A percentile compares a stretch with the other conserved stretches of the same genome.
phyloP scores from a whole-genome alignment of 768 basidiomycete species.

The Mycena amicta region DNA sequence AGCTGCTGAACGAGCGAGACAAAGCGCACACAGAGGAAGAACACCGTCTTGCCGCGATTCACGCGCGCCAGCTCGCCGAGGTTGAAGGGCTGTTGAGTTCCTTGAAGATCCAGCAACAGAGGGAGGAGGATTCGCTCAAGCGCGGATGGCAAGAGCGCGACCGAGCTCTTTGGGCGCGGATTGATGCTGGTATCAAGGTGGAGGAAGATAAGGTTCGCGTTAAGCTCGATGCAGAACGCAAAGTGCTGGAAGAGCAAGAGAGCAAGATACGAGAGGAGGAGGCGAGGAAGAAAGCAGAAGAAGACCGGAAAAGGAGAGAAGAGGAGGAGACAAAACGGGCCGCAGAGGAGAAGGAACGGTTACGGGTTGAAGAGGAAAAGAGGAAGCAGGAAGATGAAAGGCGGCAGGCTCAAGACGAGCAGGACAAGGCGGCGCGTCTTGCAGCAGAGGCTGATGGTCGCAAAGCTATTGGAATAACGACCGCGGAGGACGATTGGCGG shows the following conservation, averaged over 20 bases:
- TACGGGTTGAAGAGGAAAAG: slow-evolving; percentile 43
- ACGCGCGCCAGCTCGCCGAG: slow-evolving; percentile 55
- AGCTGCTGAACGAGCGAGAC: slow-evolving; percentile 48
- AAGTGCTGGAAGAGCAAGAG: slow-evolving; percentile 50
- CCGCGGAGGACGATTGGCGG: slow-evolving; percentile 67
- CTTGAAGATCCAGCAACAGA: slow-evolving; percentile 46
- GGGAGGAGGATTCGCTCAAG: slow-evolving; percentile 47
- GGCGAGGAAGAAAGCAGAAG: slow-evolving; percentile 41
- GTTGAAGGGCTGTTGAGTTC: slow-evolving; percentile 48
- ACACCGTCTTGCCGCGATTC: slow-evolving; percentile 38
- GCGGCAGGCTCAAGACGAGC: slow-evolving; percentile 35
- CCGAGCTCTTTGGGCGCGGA: slow-evolving; percentile 53
- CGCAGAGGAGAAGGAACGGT: slow-evolving; percentile 42
- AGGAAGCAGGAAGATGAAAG: slow-evolving; percentile 41
- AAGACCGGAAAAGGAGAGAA: slow-evolving; percentile 49
- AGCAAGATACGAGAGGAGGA: slow-evolving; percentile 50
- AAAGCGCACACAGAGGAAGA: slow-evolving; percentile 37
- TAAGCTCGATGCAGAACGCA: slow-evolving; percentile 59
- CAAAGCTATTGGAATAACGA: slow-evolving; percentile 51
- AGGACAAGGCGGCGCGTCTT: slow-evolving; percentile 37
- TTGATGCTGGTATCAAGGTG: slow-evolving; percentile 61
- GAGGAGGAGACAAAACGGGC: slow-evolving; percentile 47
- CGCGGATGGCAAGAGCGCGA: slow-evolving; percentile 57
- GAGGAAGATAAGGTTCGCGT: slow-evolving; percentile 63
- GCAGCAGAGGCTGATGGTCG: slow-evolving; percentile 42